Percentiles rank a stretch among this genome's conserved stretches.
Conservation (phyloP, 1,284 basidiomycete genomes). For the Mixia osmundae region DNA sequence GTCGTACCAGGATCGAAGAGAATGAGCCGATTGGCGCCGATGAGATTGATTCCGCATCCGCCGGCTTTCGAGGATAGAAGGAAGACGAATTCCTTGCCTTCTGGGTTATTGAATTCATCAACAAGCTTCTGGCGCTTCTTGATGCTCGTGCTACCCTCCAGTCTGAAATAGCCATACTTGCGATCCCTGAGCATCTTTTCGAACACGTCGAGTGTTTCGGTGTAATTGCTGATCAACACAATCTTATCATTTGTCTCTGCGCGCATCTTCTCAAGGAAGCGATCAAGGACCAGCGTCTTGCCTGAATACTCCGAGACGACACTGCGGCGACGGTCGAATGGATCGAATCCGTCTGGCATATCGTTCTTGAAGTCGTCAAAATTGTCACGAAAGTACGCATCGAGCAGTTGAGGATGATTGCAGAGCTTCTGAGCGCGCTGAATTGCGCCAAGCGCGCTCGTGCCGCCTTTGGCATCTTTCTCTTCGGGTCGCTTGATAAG, state of each 20-base stretch:
- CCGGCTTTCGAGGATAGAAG: constrained; percentile 89
- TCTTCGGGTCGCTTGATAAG: constrained; percentile 92
- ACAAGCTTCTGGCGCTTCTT: constrained; percentile 92
- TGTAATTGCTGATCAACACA: constrained; percentile 95
- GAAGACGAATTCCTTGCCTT: constrained; percentile 86
- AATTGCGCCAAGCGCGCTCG: constrained; percentile 92
- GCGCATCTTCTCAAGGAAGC: constrained; percentile 61
- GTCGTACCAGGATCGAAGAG: constrained; percentile 71
- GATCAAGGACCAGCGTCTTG: constrained; percentile 81
- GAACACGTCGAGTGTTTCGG: constrained; percentile 85
- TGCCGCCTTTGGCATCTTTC: constrained; percentile 68
- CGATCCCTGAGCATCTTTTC: constrained; percentile 49
- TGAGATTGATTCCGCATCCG: constrained; percentile 93
- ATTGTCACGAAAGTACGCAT: constrained; percentile 56
- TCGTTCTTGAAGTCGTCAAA: constrained; percentile 58
- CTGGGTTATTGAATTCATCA: constrained; percentile 89
- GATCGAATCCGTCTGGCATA: constrained; percentile 56
- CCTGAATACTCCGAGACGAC: constrained; percentile 35
- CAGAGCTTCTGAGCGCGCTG: constrained; percentile 91
- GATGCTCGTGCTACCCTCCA: constrained; percentile 85
- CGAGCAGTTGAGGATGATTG: constrained; percentile 85
- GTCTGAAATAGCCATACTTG: constrained; percentile 75
- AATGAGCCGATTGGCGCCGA: constrained; percentile 85
- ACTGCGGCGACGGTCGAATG: constrained; percentile 23
- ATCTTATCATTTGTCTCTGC: constrained; percentile 85